Evolutionary conservation across 2,329 filamentous ascomycete species (phyloP), one percentile per base, ranked within the genome.

Genomic region (Apiospora saccharicola): DNA sequence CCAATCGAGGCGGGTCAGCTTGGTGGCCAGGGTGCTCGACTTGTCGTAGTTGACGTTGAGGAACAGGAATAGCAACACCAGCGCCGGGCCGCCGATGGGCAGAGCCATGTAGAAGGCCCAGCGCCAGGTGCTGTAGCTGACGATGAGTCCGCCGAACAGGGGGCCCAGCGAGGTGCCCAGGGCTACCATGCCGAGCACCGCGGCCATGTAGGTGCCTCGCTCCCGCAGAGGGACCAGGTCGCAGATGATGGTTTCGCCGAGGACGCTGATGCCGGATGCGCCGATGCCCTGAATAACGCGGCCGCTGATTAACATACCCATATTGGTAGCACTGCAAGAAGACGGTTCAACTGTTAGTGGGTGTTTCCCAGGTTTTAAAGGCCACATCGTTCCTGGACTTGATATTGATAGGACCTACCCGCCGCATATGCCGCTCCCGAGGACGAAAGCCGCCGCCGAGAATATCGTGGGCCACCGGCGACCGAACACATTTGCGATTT

Each of bases 71-170:
- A 64, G 34, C 22, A 64, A 22, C 3, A 14, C 34, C 8, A 64
- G 30, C 8, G 57, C 57, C 34, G 57, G 57, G 3, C 34, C 57
- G 3, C 57, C 57, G 19, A 91, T 87, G 2, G 90, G 89, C 2
- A 91, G 80, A 75, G 91, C 91, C 75, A 91, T 85, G 85, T 87
- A 93, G 78, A 92, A 91, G 69, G 92, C 88, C 90, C 90, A 92
- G 8, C 87, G 81, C 90, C 90, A 90, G 1, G 81, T 74, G 3
- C 85, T 83, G 67, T 85, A 82, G 71, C 88, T 82, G 3, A 87
- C 83, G 72, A 90, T 88, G 2, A 84, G 87, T n/a, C 88, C 89
- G 8, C 90, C 86, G 51, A 87, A 82, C 26, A 88, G 75, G 7
- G 85, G 89, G 0, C 88, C 88, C 14, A 81, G 80, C 0, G 89